Evolutionary conservation across 306 rosid genomes (phyloP).

Genomic region (Rosa chinensis): DNA sequence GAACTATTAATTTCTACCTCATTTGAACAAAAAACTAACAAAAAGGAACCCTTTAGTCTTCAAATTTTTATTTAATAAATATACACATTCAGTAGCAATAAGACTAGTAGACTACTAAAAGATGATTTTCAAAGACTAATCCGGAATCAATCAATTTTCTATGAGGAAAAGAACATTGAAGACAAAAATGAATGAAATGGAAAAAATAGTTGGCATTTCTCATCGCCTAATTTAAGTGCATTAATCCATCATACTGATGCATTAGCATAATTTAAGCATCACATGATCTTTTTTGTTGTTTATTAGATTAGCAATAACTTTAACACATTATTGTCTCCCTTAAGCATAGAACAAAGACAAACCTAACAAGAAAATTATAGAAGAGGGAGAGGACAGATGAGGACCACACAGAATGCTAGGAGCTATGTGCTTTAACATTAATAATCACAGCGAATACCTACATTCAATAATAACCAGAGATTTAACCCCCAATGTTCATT

Average conservation of each 20-base stretch:
- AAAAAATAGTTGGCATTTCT: not conserved
- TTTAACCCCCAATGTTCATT: slow-evolving; percentile 56
- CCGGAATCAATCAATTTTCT: not conserved
- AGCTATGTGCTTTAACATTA: slow-evolving; percentile 42
- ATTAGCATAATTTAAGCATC: not conserved
- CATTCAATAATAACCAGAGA: slow-evolving; percentile 58
- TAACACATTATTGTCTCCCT: slow-evolving; percentile 58
- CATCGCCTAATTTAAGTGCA: not conserved
- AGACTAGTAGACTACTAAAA: not conserved
- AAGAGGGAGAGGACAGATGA: slow-evolving; percentile 30
- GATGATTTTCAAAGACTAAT: not conserved
- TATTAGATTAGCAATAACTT: slow-evolving; percentile 41
- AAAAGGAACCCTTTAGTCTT: no score
- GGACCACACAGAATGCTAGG: slow-evolving; percentile 54
- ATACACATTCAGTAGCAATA: not conserved
- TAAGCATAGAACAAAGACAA: slow-evolving; percentile 44
- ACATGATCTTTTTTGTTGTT: slow-evolving; percentile 43
- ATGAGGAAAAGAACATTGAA: not conserved
- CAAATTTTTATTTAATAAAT: not conserved
- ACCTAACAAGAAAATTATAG: slow-evolving; percentile 12
- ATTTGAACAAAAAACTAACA: not conserved
- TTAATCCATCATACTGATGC: not conserved
- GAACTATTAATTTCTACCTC: not conserved
- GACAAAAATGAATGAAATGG: not conserved
- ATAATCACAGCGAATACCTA: slow-evolving; percentile 38